Base-by-base conservation (phyloP, 2,329 filamentous ascomycete genomes). In the Hypomyces rosellus region DNA sequence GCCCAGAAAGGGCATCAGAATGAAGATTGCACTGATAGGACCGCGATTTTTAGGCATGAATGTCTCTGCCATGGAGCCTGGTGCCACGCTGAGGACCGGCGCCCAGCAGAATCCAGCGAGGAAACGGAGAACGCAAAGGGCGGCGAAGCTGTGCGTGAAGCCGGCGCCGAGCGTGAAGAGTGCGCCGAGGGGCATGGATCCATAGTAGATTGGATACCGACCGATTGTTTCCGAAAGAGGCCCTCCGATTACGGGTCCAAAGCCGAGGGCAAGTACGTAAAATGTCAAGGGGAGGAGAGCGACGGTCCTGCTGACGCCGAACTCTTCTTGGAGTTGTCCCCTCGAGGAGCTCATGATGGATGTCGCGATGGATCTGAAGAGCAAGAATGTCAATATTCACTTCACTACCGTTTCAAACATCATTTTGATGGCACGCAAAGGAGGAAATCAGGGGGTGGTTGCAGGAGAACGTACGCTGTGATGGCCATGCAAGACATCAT, bases 201-300 rank as follows among this genome's bases (percentile, higher is more conserved):
- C 56, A 1, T 74, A 49, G 60, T 81, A 84, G 22, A 84, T 71
- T 2, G 73, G 65, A 18, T 73, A 69, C 1, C 83, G 70, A 2
- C 83, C 82, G 34, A 77, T 65, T 0, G 71, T 75, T 59, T 86
- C 83, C 45, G 76, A 81, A 1, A 84, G 58, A 0, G 81, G 82
- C 0, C 81, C 80, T 9, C 77, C 77, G 13, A 82, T 54, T 45
- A 84, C 65, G 6, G 83, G 82, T 0, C 82, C 82, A 14, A 84
- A 68, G 3, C 69, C 79, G 0, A 86, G 70, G 0, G 81, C 82
- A 9, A 84, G 64, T 5, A 81, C 75, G 61, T 82, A 86, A 5
- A 83, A 62, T 0, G 82, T 76, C 1, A 86, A 63, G 0, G 78
- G 77, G 0, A 85, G 65, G n/a, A 86, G 67, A 0, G 82, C 77